These are phyloP conservation scores for Magnolia officinalis DNA, from an alignment of 164 flowering plant genomes.

Conservation along the genomic window DNA sequence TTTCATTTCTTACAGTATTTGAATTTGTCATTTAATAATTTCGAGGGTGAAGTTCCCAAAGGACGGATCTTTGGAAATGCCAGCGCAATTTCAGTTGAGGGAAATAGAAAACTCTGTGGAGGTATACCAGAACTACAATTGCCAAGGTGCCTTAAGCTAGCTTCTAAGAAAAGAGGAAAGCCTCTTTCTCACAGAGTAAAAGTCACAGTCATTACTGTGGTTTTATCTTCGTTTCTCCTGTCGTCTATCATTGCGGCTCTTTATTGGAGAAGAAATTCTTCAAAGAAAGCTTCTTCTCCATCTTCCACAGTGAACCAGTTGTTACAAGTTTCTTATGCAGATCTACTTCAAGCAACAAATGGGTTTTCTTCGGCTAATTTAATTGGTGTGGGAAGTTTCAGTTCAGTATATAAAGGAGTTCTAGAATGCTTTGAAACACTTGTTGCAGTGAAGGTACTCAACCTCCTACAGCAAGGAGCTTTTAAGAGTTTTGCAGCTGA, in stretches of 20 bases:
- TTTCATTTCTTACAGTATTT: neutral
- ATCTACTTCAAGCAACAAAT: neutral
- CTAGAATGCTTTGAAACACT: neutral
- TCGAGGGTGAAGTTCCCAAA: constrained; percentile 7
- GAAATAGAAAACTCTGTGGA: constrained; percentile 9
- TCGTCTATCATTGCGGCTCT: neutral
- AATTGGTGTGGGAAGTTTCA: neutral
- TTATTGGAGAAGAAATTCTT: neutral
- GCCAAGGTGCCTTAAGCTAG: neutral
- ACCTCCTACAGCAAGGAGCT: neutral
- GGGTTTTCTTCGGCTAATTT: neutral
- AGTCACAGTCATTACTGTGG: neutral
- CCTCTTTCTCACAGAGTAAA: neutral
- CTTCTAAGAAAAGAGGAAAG: neutral
- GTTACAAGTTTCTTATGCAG: neutral
- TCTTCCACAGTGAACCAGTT: neutral
- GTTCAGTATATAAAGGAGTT: neutral
- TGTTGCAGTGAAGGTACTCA: neutral
- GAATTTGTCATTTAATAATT: neutral
- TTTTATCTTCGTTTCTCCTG: neutral
- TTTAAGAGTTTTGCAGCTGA: neutral
- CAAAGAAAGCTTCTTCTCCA: neutral
- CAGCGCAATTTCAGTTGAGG: neutral
- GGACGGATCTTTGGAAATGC: constrained; percentile 2
- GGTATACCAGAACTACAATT: neutral